Percentiles rank a stretch among this genome's conserved stretches.
Evolutionary conservation across 345 rosid genomes (phyloP).

Genomic region (Gossypium sturtianum): DNA sequence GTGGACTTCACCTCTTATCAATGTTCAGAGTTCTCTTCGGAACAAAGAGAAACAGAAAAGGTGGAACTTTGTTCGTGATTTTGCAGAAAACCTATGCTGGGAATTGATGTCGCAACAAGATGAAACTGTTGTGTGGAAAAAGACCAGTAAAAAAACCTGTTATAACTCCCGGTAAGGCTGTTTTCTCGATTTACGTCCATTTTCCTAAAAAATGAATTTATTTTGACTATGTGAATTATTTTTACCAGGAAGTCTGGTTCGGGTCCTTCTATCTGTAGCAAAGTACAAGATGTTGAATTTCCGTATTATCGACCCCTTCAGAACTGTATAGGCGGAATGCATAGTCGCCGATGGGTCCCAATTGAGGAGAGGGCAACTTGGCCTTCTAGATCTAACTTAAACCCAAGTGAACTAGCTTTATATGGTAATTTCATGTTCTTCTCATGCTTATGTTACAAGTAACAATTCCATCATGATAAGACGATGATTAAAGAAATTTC

Average conservation of each 20-base stretch:
- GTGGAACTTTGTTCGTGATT: slow-evolving; percentile 69
- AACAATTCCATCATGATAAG: background rate
- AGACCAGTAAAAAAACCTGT: slow-evolving; percentile 70
- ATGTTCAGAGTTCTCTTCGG: slow-evolving; percentile 45
- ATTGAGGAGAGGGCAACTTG: slow-evolving; percentile 67
- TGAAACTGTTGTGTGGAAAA: slow-evolving; percentile 96
- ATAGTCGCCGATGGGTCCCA: slow-evolving; percentile 78
- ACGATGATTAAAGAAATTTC: background rate
- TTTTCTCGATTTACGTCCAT: background rate
- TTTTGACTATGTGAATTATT: slow-evolving; percentile 5
- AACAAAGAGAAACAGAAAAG: slow-evolving; percentile 59
- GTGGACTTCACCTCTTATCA: slow-evolving; percentile 92
- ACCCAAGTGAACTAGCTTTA: slow-evolving; percentile 66
- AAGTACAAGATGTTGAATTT: slow-evolving; percentile 77
- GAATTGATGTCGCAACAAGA: slow-evolving; percentile 84
- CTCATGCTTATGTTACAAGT: background rate
- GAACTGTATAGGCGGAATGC: slow-evolving; percentile 76
- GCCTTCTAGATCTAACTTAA: slow-evolving; percentile 80
- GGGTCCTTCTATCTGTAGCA: slow-evolving; percentile 69
- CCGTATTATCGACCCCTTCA: slow-evolving; percentile 90
- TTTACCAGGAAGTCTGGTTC: slow-evolving; percentile 63
- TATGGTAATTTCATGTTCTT: slow-evolving; percentile 46
- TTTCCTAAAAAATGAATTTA: background rate
- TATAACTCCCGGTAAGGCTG: slow-evolving; percentile 64
- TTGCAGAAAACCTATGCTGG: slow-evolving; percentile 85